These are phyloP conservation scores for Mycena citricolor DNA, from an alignment of 1,284 basidiomycete genomes.

Conservation along the genomic window DNA sequence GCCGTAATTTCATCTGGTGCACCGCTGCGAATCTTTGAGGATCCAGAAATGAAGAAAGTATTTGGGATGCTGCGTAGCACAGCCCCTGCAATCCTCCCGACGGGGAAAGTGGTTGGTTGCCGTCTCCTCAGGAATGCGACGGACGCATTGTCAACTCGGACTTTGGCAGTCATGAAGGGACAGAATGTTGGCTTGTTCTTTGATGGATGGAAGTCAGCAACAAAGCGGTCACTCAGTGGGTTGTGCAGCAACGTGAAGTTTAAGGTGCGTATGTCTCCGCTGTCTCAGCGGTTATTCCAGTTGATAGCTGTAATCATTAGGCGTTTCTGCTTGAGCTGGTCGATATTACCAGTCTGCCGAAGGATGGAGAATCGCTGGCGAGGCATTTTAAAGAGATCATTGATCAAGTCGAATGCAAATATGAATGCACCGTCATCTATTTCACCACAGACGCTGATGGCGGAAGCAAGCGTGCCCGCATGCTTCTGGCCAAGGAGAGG, in stretches of 20 bases:
- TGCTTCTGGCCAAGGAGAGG: slow-evolving; percentile 9
- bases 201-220: too few relatives aligned
- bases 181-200: background rate
- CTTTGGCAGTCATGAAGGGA: too few relatives aligned
- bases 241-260: too few relatives aligned
- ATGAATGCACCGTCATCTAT: slow-evolving; percentile 11
- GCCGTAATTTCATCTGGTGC: slow-evolving; percentile 13
- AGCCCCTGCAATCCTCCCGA: slow-evolving; percentile 12
- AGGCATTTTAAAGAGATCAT: slow-evolving; percentile 4
- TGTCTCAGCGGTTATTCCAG: background rate
- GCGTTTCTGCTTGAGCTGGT: slow-evolving; percentile 1
- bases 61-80: slow-evolving; percentile 18
- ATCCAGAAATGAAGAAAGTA: slow-evolving; percentile 18
- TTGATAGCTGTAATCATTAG: background rate
- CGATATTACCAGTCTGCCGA: slow-evolving; percentile 5
- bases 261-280: background rate
- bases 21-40: slow-evolving; percentile 6
- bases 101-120: slow-evolving; percentile 8
- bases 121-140: slow-evolving; percentile 10
- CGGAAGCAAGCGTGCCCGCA: slow-evolving; percentile 19
- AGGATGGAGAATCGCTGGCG: slow-evolving; percentile 9
- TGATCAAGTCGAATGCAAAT: slow-evolving; percentile 3
- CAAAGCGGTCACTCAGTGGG: too few relatives aligned
- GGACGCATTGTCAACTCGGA: background rate
- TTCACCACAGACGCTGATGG: slow-evolving; percentile 21